Percentiles rank a stretch among this genome's conserved stretches.
These are phyloP conservation scores for Coniochaeta ligniaria DNA, from an alignment of 2,329 filamentous ascomycete species.

Conservation along the genomic window DNA sequence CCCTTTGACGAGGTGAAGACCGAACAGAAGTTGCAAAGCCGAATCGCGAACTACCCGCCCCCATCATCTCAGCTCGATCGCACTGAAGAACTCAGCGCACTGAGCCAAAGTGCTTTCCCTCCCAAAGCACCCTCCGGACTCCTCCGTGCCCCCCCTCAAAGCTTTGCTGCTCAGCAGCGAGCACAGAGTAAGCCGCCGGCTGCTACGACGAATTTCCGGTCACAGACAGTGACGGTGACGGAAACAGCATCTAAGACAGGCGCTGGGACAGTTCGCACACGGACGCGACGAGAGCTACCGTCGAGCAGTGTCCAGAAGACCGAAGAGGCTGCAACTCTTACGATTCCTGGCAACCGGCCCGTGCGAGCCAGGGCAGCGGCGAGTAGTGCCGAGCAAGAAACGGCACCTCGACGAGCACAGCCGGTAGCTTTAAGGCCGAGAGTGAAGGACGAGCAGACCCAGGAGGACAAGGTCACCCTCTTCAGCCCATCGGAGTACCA, in stretches of 20 bases:
- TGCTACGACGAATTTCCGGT: conserved; percentile 18
- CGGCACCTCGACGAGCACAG: background rate
- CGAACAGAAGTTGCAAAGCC: conserved; percentile 38
- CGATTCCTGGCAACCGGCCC: background rate
- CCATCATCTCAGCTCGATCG: conserved; percentile 7
- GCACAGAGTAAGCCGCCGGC: conserved; percentile 42
- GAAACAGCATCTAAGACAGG: background rate
- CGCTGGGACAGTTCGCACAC: background rate
- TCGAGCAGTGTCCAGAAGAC: background rate
- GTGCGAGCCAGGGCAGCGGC: conserved; percentile 3
- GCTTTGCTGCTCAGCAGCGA: conserved; percentile 60
- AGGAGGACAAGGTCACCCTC: conserved; percentile 35
- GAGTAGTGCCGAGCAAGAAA: background rate
- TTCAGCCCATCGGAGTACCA: conserved; percentile 49
- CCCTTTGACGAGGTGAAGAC: conserved; percentile 55
- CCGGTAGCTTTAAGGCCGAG: background rate
- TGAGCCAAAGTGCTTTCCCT: conserved; percentile 15
- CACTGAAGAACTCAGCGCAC: conserved; percentile 25
- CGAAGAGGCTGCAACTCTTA: background rate
- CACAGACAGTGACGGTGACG: conserved; percentile 15
- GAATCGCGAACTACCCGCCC: conserved; percentile 6
- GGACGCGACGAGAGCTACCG: background rate
- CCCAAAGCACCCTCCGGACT: conserved; percentile 30
- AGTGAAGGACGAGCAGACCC: conserved; percentile 5
- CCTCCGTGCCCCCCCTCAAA: conserved; percentile 50